phyloP scores from a whole-genome alignment of 345 rosid genomes.

The Linum usitatissimum region DNA sequence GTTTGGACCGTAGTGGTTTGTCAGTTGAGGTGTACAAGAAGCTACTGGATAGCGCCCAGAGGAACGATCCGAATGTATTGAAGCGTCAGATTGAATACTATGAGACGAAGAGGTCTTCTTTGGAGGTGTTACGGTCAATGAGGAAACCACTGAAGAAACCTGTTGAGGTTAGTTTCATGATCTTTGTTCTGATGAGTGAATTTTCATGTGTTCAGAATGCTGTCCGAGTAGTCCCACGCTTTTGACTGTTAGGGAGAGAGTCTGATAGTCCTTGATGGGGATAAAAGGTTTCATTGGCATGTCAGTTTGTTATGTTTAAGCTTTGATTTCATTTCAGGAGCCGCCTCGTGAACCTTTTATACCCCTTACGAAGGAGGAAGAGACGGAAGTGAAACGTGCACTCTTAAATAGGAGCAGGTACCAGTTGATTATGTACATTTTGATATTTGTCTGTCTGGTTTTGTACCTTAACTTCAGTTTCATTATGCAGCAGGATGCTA shows the following conservation, averaged over 20 bases:
- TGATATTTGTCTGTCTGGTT: constrained; percentile 7
- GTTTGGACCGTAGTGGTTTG: constrained; percentile 25
- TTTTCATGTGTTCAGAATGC: not conserved
- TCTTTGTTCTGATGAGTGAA: constrained; percentile 6
- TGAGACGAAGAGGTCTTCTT: constrained; percentile 30
- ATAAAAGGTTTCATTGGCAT: not conserved
- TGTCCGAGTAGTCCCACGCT: not conserved
- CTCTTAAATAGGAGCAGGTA: constrained; percentile 45
- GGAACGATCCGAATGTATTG: constrained; percentile 37
- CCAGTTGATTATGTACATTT: constrained; percentile 3
- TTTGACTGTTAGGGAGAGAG: not conserved
- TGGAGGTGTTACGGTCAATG: constrained; percentile 32
- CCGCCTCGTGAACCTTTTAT: constrained; percentile 52
- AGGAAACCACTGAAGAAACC: constrained; percentile 35
- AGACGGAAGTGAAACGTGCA: constrained; percentile 41
- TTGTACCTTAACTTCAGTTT: constrained; percentile 12
- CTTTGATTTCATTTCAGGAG: constrained; percentile 29
- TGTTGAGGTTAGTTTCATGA: constrained; percentile 22
- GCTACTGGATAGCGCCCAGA: constrained; percentile 45
- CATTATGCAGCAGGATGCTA: constrained; percentile 40
- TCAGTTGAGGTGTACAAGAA: constrained; percentile 50
- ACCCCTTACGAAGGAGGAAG: constrained; percentile 69
- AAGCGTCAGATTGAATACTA: constrained; percentile 46
- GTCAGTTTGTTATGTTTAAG: not conserved
- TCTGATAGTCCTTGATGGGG: not conserved